These are phyloP conservation scores for Ottelia alismoides DNA, from an alignment of 106 monocot genomes.

Conservation along the genomic window DNA sequence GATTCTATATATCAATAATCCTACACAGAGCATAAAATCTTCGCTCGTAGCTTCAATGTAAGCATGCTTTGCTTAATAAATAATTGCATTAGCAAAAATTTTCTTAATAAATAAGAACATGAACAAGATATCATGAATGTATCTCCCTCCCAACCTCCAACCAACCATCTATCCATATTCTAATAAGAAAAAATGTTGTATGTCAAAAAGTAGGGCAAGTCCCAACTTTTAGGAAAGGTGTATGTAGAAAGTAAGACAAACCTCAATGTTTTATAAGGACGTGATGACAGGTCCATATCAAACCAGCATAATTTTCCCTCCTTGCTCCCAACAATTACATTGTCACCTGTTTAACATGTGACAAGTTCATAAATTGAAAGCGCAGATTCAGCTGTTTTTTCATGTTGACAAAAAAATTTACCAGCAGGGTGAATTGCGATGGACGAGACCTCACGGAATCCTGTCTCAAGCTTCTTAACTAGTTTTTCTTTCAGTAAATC, in stretches of 20 bases:
- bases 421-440: constrained; percentile 85
- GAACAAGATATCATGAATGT: too few species aligned
- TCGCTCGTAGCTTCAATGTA: too few species aligned
- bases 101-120: too few species aligned
- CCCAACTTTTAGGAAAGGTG: background rate
- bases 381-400: too few species aligned
- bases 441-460: constrained; percentile 78
- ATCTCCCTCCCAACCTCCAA: too few species aligned
- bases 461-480: constrained; percentile 83
- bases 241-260: constrained; percentile 18
- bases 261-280: constrained; percentile 81
- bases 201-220: background rate
- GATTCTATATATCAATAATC: too few species aligned
- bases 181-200: background rate
- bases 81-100: too few species aligned
- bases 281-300: constrained; percentile 86
- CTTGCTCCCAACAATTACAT: constrained; percentile 96
- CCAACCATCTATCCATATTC: too few species aligned
- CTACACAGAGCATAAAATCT: too few species aligned
- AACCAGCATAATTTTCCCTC: constrained; percentile 99
- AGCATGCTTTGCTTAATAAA: too few species aligned
- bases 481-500: constrained; percentile 61
- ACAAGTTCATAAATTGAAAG: too few species aligned
- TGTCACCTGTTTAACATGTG: constrained; percentile 93
- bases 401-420: too few species aligned